These are phyloP conservation scores for Saccharum officinarum DNA, from an alignment of 176 grass and related monocot genomes.

Conservation along the genomic window DNA sequence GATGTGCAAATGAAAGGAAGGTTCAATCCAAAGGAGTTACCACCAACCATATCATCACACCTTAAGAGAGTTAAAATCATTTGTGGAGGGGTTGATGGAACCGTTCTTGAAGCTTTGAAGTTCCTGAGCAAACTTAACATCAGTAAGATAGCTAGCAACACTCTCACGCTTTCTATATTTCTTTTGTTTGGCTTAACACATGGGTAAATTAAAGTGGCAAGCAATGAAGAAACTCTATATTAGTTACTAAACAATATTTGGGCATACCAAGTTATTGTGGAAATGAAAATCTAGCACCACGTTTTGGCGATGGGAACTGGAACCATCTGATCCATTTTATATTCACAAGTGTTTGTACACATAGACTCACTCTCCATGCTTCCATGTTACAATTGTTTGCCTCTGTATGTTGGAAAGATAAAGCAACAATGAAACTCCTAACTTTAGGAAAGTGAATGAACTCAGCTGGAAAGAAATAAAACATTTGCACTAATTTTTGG, in stretches of 20 bases:
- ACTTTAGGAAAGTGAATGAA: not conserved
- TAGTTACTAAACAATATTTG: too few relatives aligned
- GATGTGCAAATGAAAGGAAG: too few relatives aligned
- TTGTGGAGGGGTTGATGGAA: not conserved
- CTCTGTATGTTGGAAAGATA: not conserved
- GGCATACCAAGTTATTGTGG: too few relatives aligned
- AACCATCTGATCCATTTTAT: not conserved
- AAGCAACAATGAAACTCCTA: not conserved
- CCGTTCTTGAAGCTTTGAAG: not conserved
- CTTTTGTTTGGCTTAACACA: not conserved
- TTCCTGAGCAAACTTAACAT: constrained; percentile 8
- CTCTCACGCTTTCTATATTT: not conserved
- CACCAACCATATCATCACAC: constrained; percentile 14
- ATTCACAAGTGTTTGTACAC: not conserved
- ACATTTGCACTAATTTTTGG: too few relatives aligned
- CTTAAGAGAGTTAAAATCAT: not conserved
- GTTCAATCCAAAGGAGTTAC: not conserved
- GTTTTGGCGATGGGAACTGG: too few relatives aligned
- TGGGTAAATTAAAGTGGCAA: too few relatives aligned
- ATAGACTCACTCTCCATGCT: too few relatives aligned
- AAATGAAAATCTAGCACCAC: too few relatives aligned
- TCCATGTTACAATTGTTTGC: too few relatives aligned
- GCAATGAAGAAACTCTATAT: too few relatives aligned
- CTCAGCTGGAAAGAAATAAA: too few relatives aligned
- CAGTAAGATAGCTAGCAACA: not conserved